These are phyloP conservation scores for Pisolithus microcarpus DNA, from an alignment of 768 basidiomycete species.

Conservation along the genomic window DNA sequence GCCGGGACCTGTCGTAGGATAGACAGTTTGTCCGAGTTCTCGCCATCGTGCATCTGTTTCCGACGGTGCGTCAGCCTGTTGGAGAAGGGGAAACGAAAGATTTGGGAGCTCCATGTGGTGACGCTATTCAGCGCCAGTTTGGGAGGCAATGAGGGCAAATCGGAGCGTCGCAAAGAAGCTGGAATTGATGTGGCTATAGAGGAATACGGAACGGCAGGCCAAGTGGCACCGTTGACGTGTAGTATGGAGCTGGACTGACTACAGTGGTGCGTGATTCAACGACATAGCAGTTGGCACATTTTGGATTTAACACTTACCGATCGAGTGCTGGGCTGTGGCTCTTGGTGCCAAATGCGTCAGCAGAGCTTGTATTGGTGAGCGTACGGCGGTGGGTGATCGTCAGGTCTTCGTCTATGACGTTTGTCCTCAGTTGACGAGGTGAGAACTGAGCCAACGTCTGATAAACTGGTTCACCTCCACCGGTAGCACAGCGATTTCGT, in stretches of 20 bases:
- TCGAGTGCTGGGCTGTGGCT: background rate
- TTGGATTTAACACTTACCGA: constrained; percentile 11
- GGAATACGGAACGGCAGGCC: constrained; percentile 43
- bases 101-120: constrained; percentile 51
- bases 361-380: constrained; percentile 9
- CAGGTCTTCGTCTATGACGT: constrained; percentile 15
- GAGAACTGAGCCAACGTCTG: constrained; percentile 64
- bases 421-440: constrained; percentile 36
- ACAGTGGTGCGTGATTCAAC: constrained; percentile 8
- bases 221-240: constrained; percentile 18
- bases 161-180: constrained; percentile 14
- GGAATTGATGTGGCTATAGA: constrained; percentile 20
- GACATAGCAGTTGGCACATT: background rate
- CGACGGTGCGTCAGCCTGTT: constrained; percentile 22
- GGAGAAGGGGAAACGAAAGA: constrained; percentile 28
- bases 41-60: constrained; percentile 46
- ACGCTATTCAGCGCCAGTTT: constrained; percentile 63
- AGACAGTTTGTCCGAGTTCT: constrained; percentile 44
- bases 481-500: constrained; percentile 5
- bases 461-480: constrained; percentile 12
- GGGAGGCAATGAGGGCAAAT: constrained; percentile 47
- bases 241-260: constrained; percentile 7
- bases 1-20: constrained; percentile 35
- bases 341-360: background rate
- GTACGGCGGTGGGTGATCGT: constrained; percentile 14